Percentiles rank a stretch among this genome's conserved stretches.
These are phyloP conservation scores for Tricholoma terreum DNA, from an alignment of 768 basidiomycete species.

Conservation along the genomic window DNA sequence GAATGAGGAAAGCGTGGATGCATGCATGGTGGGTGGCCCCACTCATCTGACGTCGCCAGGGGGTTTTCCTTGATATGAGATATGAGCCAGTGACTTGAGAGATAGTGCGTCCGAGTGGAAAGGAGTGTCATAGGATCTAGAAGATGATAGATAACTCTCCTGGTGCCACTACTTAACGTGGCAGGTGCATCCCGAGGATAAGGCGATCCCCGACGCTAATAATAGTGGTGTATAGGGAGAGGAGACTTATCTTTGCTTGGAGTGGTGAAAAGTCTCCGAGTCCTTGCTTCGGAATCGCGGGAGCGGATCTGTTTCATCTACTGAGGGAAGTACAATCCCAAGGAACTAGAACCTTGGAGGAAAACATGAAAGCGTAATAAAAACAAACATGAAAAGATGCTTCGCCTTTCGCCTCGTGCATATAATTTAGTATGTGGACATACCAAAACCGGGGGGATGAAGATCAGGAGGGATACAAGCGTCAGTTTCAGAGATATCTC, in stretches of 20 bases:
- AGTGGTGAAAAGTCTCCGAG: not conserved
- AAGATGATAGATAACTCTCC: not conserved
- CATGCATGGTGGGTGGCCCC: not conserved
- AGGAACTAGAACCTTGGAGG: not conserved
- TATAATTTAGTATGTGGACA: too few species aligned
- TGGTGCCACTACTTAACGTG: not conserved
- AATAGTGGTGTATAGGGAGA: too few species aligned
- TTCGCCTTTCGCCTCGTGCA: too few species aligned
- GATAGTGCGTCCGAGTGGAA: not conserved
- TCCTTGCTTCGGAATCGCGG: not conserved
- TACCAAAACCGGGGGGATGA: too few species aligned
- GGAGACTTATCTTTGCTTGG: too few species aligned
- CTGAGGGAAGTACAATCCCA: not conserved
- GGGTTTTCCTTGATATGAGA: not conserved
- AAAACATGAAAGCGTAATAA: too few species aligned
- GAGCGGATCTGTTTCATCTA: not conserved
- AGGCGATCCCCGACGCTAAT: too few species aligned
- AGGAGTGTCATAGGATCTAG: not conserved
- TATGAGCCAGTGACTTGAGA: too few species aligned
- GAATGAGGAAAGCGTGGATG: not conserved
- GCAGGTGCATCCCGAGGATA: too few species aligned
- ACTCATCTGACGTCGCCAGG: not conserved
- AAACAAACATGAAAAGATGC: too few species aligned
- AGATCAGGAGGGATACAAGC: too few species aligned
- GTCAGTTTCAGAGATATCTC: too few species aligned